These are phyloP conservation scores for Globisporangium polare DNA, from an alignment of 352 stramenopile genomes.

Conservation along the genomic window DNA sequence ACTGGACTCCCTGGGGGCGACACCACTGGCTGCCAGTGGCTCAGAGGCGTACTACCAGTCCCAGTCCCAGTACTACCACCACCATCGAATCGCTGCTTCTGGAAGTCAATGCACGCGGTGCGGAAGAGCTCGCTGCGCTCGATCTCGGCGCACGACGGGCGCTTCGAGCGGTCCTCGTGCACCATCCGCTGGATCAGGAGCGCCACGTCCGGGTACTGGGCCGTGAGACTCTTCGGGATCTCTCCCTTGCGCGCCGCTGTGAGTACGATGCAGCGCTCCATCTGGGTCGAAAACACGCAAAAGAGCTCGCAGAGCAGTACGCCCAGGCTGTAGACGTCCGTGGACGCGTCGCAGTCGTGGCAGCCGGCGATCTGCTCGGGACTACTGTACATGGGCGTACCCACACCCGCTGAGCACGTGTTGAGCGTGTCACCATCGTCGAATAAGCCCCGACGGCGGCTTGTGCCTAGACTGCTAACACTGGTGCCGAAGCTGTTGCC, in stretches of 20 bases:
- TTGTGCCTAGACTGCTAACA: background rate
- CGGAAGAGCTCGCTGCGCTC: slow-evolving; percentile 21
- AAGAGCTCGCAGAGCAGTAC: slow-evolving; percentile 76
- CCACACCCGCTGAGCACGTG: slow-evolving; percentile 63
- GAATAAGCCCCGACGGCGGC: too few species aligned
- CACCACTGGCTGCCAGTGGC: slow-evolving; percentile 2
- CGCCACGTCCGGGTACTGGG: slow-evolving; percentile 39
- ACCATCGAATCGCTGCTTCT: too few species aligned
- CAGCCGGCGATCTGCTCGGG: slow-evolving; percentile 56
- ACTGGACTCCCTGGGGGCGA: background rate
- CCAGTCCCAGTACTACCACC: too few species aligned
- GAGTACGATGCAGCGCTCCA: slow-evolving; percentile 68
- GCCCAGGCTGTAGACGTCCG: slow-evolving; percentile 73
- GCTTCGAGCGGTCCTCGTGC: slow-evolving; percentile 29
- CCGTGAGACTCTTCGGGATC: slow-evolving; percentile 28
- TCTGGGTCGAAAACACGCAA: slow-evolving; percentile 69
- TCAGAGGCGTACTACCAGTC: background rate
- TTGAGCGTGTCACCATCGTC: slow-evolving; percentile 15
- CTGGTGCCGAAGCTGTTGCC: too few species aligned
- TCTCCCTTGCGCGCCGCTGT: slow-evolving; percentile 36
- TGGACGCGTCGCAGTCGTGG: slow-evolving; percentile 38
- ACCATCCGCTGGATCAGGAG: slow-evolving; percentile 50
- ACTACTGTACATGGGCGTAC: slow-evolving; percentile 72
- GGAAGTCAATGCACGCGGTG: too few species aligned
- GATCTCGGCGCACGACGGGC: slow-evolving; percentile 52